These are phyloP conservation scores for Backusella westeae DNA, from an alignment of 192 early-diverging fungal species.

Conservation along the genomic window DNA sequence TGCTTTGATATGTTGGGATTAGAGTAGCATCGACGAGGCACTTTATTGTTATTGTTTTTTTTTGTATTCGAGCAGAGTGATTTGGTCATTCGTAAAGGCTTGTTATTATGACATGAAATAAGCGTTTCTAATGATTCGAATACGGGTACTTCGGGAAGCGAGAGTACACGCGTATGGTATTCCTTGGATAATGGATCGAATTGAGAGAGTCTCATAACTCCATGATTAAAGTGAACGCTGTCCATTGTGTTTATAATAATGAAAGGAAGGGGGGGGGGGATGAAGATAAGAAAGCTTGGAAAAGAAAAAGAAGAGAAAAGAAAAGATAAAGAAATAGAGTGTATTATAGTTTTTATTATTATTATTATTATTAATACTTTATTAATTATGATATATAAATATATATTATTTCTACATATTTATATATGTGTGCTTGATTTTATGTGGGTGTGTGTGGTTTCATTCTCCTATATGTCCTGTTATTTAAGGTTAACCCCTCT, in stretches of 20 bases:
- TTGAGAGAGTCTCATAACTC: background rate
- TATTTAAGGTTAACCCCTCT: slow-evolving; percentile 1
- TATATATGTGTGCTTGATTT: background rate
- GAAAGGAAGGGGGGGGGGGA: background rate
- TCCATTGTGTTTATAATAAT: background rate
- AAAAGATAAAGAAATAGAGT: background rate
- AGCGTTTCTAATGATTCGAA: slow-evolving; percentile 5
- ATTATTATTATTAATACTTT: background rate
- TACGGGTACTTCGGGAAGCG: background rate
- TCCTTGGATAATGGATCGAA: background rate
- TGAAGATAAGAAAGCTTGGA: background rate
- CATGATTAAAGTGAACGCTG: background rate
- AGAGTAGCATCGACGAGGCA: background rate
- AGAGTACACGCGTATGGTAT: background rate
- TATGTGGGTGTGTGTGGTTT: background rate
- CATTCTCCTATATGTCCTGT: background rate
- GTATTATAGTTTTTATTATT: background rate
- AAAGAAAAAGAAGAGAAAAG: background rate
- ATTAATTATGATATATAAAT: slow-evolving; percentile 1
- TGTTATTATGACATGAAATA: slow-evolving; percentile 8
- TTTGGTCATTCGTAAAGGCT: slow-evolving; percentile 1
- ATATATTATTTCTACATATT: background rate
- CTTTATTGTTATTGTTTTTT: background rate
- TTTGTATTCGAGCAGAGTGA: background rate
- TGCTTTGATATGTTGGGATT: background rate